phyloP scores from a whole-genome alignment of 129 eudicot species.

The Centrapalus pauciflorus region DNA sequence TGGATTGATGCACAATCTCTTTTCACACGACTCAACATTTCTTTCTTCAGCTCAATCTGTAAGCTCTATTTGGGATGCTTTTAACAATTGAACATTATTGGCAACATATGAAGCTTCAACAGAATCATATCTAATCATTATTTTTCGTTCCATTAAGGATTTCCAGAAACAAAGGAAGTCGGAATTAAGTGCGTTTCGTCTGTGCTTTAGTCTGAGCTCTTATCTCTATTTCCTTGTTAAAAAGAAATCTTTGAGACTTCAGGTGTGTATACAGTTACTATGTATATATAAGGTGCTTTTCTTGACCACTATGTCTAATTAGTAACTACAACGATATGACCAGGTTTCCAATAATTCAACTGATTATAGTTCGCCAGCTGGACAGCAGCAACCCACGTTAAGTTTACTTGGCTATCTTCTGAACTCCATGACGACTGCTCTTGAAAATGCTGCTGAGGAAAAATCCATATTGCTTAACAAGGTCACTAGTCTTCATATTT shows the following conservation, averaged over 20 bases:
- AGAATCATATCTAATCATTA: not conserved
- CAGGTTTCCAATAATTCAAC: slow-evolving; percentile 57
- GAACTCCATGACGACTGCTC: slow-evolving; percentile 57
- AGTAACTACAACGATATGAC: slow-evolving; percentile 3
- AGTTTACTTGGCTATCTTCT: slow-evolving; percentile 61
- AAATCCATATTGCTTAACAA: slow-evolving; percentile 73
- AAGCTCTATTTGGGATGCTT: slow-evolving; percentile 9
- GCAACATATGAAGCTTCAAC: not conserved
- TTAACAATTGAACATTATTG: not conserved
- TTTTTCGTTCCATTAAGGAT: not conserved
- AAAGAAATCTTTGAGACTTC: slow-evolving; percentile 71
- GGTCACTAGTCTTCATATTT: slow-evolving; percentile 36
- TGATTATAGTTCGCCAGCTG: slow-evolving; percentile 38
- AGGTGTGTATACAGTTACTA: slow-evolving; percentile 33
- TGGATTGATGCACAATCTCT: slow-evolving; percentile 74
- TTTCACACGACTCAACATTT: slow-evolving; percentile 49
- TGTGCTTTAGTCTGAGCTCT: slow-evolving; percentile 87
- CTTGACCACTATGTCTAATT: not conserved
- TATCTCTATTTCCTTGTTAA: slow-evolving; percentile 85
- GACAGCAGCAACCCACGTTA: slow-evolving; percentile 80
- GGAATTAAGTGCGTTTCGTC: slow-evolving; percentile 56
- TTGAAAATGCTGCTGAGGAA: slow-evolving; percentile 88
- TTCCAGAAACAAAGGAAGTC: slow-evolving; percentile 58
- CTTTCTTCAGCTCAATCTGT: slow-evolving; percentile 44
- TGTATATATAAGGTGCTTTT: not conserved